A percentile compares a stretch with the other conserved stretches of the same genome.
Evolutionary conservation across 106 monocot species (phyloP).

Genomic region (Triglochin maritima): DNA sequence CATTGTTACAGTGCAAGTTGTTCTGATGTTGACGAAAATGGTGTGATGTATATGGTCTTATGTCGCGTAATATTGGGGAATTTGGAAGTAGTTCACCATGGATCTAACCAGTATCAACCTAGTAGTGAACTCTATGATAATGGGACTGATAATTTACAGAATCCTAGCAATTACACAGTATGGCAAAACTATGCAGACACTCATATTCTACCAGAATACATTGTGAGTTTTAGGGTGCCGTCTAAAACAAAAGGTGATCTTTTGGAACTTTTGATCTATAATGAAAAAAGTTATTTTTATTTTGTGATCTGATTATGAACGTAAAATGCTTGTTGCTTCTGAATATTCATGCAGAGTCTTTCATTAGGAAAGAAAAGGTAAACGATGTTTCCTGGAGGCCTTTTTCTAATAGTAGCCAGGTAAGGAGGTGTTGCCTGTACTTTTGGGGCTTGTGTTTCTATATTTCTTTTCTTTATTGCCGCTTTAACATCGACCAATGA

Average conservation of each 20-base stretch:
- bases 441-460: no score
- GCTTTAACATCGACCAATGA: no score
- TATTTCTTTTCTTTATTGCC: no score
- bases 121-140: slow-evolving; percentile 46
- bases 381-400: not conserved
- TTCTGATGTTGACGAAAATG: slow-evolving; percentile 64
- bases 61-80: slow-evolving; percentile 79
- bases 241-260: slow-evolving; percentile 4
- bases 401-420: no score
- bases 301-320: not conserved
- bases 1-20: slow-evolving; percentile 48
- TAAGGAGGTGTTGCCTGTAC: no score
- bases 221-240: slow-evolving; percentile 23
- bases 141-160: slow-evolving; percentile 58
- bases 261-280: not conserved
- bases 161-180: slow-evolving; percentile 57
- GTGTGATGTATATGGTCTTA: slow-evolving; percentile 48
- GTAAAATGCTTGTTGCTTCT: not conserved
- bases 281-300: not conserved
- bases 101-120: slow-evolving; percentile 47
- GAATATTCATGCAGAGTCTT: slow-evolving; percentile 2
- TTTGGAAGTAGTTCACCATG: slow-evolving; percentile 35
- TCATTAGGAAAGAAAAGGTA: not conserved
- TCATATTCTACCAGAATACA: slow-evolving; percentile 55
- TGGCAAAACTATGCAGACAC: slow-evolving; percentile 47